Conservation (phyloP, 2,329 filamentous ascomycete genomes). For the Macroventuria anomochaeta region DNA sequence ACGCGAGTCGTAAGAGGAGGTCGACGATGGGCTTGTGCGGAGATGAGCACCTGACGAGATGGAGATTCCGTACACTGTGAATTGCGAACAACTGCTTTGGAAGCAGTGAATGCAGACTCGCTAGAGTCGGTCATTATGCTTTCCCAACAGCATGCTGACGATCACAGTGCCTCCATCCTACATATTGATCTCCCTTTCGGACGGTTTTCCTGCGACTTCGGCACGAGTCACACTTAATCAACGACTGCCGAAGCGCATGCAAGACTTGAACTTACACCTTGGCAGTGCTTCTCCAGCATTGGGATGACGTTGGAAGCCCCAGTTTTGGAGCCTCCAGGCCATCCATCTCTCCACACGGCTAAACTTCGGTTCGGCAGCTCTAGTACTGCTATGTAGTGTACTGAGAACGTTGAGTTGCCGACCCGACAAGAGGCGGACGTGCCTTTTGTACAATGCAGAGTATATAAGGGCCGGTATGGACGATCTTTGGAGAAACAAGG, state of each 20-base stretch:
- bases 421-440: constrained; percentile 9
- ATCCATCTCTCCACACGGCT: constrained; percentile 25
- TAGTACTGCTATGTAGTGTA: constrained; percentile 1
- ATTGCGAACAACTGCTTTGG: background rate
- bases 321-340: constrained; percentile 8
- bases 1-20: constrained; percentile 9
- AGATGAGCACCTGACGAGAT: background rate
- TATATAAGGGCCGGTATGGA: constrained; percentile 31
- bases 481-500: constrained; percentile 13
- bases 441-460: constrained; percentile 1
- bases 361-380: constrained; percentile 29
- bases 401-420: constrained; percentile 4
- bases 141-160: background rate
- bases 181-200: background rate
- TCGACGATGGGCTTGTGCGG: background rate
- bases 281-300: constrained; percentile 25
- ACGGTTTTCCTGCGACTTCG: background rate
- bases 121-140: background rate
- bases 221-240: constrained; percentile 7
- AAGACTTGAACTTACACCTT: constrained; percentile 28
- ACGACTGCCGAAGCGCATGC: constrained; percentile 17
- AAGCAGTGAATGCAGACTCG: background rate
- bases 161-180: constrained; percentile 1
- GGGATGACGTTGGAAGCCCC: constrained; percentile 26
- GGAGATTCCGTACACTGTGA: background rate